A percentile compares a stretch with the other conserved stretches of the same genome.
Evolutionary conservation across 1,284 basidiomycete genomes (phyloP).

Genomic region (Peniophora sp.): DNA sequence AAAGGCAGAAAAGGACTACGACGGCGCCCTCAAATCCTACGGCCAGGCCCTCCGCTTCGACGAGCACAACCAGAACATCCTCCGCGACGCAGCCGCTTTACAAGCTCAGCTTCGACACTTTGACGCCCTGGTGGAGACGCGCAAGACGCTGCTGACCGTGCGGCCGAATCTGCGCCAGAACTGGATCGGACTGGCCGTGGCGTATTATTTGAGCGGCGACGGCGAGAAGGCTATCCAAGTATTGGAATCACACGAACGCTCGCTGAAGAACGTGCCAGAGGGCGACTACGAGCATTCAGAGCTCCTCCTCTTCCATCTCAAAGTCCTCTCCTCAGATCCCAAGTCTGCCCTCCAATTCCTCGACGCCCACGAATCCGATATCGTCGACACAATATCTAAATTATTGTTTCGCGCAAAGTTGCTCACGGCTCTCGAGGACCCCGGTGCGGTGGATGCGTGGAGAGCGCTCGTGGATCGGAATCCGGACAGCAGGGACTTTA

Average conservation of each 20-base stretch:
- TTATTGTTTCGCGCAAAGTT: slow-evolving; percentile 50
- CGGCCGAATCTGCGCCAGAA: slow-evolving; percentile 83
- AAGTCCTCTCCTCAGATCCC: slow-evolving; percentile 61
- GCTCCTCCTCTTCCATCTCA: slow-evolving; percentile 76
- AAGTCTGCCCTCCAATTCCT: slow-evolving; percentile 58
- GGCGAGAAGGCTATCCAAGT: slow-evolving; percentile 66
- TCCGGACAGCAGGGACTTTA: slow-evolving; percentile 79
- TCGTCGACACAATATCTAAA: slow-evolving; percentile 65
- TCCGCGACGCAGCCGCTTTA: slow-evolving; percentile 87
- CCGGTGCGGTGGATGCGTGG: slow-evolving; percentile 75
- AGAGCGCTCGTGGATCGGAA: slow-evolving; percentile 78
- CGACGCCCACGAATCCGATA: slow-evolving; percentile 55
- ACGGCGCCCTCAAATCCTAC: slow-evolving; percentile 83
- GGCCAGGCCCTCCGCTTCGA: slow-evolving; percentile 81
- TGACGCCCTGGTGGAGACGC: slow-evolving; percentile 74
- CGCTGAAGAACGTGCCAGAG: slow-evolving; percentile 65
- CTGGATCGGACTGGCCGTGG: slow-evolving; percentile 88
- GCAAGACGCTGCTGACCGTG: slow-evolving; percentile 73
- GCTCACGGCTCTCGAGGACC: slow-evolving; percentile 52
- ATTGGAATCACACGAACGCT: slow-evolving; percentile 61
- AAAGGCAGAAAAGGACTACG: slow-evolving; percentile 87
- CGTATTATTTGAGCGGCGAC: slow-evolving; percentile 82
- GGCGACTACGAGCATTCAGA: slow-evolving; percentile 87
- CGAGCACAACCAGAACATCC: slow-evolving; percentile 92
- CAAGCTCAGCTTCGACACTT: slow-evolving; percentile 88